These are phyloP conservation scores for Crithidia mellificae DNA, from an alignment of 208 protist genomes.

Conservation along the genomic window DNA sequence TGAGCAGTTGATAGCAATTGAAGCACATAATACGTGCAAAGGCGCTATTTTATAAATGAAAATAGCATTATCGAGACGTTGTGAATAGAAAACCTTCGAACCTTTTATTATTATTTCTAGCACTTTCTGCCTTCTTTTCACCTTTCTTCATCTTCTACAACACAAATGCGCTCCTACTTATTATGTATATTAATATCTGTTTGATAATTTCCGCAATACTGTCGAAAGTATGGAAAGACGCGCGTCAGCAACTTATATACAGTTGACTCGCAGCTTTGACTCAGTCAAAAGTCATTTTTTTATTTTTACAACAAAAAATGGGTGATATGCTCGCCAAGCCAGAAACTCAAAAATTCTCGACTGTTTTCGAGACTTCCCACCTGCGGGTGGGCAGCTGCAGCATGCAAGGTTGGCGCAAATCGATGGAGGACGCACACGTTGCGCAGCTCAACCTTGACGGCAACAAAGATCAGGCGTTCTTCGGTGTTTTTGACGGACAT, in stretches of 20 bases:
- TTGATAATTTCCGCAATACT: not conserved
- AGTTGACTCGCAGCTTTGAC: conserved; percentile 14
- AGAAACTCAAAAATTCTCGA: conserved; percentile 91
- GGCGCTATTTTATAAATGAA: no score
- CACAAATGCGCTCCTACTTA: no score
- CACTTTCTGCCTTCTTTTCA: no score
- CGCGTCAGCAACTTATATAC: conserved; percentile 10
- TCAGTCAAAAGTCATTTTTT: conserved; percentile 21
- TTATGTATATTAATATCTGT: not conserved
- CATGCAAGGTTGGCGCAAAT: conserved; percentile 92
- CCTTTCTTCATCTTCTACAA: no score
- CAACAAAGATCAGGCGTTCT: conserved; percentile 72
- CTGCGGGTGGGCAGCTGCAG: conserved; percentile 83
- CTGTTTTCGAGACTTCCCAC: conserved; percentile 84
- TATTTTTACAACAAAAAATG: conserved; percentile 46
- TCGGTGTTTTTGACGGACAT: conserved; percentile 92
- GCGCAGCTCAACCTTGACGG: conserved; percentile 79
- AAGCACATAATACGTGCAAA: no score
- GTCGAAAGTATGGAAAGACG: conserved; percentile 5
- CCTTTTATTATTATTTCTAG: no score
- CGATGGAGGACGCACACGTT: conserved; percentile 93
- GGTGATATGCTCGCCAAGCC: conserved; percentile 88
- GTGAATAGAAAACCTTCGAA: no score
- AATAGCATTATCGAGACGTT: no score
- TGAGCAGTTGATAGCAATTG: no score